phyloP scores from a whole-genome alignment of 805 yeast genomes.

The Hanseniaspora thailandica region DNA sequence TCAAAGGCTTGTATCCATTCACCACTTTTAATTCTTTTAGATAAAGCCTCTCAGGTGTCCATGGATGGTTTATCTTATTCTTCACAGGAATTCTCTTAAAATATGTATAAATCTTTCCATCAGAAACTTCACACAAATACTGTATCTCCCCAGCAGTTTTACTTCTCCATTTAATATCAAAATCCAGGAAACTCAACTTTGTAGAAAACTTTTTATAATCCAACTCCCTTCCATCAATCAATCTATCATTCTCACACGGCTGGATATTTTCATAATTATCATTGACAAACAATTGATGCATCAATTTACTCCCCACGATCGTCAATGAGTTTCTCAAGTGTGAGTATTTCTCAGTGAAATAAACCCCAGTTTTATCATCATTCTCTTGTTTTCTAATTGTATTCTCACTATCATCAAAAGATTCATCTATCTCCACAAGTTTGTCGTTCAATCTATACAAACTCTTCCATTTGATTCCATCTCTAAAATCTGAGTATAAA shows the following conservation, averaged over 20 bases:
- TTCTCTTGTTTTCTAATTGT: not conserved
- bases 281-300: not conserved
- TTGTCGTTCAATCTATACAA: not conserved
- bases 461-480: not conserved
- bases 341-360: not conserved
- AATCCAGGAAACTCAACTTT: not conserved
- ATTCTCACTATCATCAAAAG: not conserved
- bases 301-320: not conserved
- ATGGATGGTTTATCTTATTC: not conserved
- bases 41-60: conserved; percentile 7
- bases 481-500: not conserved
- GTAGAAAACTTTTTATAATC: not conserved
- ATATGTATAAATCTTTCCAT: not conserved
- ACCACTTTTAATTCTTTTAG: not conserved
- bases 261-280: not conserved
- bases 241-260: not conserved
- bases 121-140: not conserved
- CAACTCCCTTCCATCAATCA: not conserved
- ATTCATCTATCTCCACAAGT: not conserved
- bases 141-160: not conserved
- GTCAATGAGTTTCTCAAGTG: not conserved
- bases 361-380: not conserved
- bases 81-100: not conserved
- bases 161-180: not conserved
- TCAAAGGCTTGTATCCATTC: not conserved